Evolutionary conservation across 768 basidiomycete genomes (phyloP), one percentile per base, ranked within the genome.

Genomic region (Agaricus sinodeliciosus): DNA sequence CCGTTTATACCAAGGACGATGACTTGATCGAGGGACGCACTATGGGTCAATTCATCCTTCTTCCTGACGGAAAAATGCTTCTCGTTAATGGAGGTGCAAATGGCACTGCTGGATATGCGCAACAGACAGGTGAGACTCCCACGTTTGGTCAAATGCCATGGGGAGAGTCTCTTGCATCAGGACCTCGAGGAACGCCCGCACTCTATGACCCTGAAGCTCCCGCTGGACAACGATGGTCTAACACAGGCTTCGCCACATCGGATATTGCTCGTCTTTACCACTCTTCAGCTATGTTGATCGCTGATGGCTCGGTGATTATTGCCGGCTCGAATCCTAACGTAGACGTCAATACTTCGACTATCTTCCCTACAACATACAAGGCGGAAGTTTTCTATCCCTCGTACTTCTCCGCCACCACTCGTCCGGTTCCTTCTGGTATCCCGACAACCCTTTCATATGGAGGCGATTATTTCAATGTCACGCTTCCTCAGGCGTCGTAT

Each of bases 291-390:
- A 78, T 94, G n/a, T 79, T 97, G 22, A 80, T 97, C 13, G 86
- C 92, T 8, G 93, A 89, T 55, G 90, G 81, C 0, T 89, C 88
- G 2, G 84, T 98, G 35, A 67, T 96, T 45, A 79, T 95, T 58
- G 91, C 90, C 27, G 95, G 95, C 6, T 92, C 90, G 28, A 97
- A 97, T 70, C 94, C 94, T 1, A 94, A 94, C 62, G 74, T 87
- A 31, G 94, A 97, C 60, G 85, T 87, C 55, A 84, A 86, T 60
- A 55, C 71, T 31, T 66, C 71, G n/a, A 76, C 79, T 9, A 36
- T 74, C 34, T 92, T 74, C 73, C 84, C 86, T 1, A 92, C 92
- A 1, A 81, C 84, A 25, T 94, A 94, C 62, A 72, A 80, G 28
- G 84, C 87, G 1, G 93, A 95, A 65, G 77, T 85, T 37, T 99